Evolutionary conservation across 2,329 filamentous ascomycete species (phyloP).

Genomic region (Fusarium sp.): DNA sequence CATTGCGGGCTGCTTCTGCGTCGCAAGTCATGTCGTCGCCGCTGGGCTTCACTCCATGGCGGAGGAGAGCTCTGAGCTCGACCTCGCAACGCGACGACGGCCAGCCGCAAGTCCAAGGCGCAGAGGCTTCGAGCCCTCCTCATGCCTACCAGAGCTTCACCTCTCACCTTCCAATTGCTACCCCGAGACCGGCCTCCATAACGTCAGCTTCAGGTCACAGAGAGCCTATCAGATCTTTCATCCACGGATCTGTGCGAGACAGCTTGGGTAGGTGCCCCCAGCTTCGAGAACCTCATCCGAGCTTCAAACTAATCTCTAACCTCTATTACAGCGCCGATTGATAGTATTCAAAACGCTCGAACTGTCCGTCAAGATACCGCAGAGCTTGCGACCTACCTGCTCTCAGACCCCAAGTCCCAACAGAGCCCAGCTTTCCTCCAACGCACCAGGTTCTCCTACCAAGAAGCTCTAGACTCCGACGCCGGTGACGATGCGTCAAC

Average conservation of each 20-base stretch:
- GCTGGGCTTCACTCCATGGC: conserved; percentile 65
- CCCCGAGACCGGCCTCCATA: conserved; percentile 59
- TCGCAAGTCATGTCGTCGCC: conserved; percentile 62
- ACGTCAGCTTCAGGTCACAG: conserved; percentile 61
- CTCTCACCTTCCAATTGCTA: conserved; percentile 38
- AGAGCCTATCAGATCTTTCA: conserved; percentile 81
- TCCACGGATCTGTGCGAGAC: conserved; percentile 76
- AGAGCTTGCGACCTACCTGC: conserved; percentile 86
- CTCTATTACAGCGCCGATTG: conserved; percentile 64
- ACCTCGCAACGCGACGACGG: conserved; percentile 51
- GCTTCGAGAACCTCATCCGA: neutral
- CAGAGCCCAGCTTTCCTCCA: conserved; percentile 65
- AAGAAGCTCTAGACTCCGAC: conserved; percentile 48
- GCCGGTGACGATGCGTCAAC: conserved; percentile 38
- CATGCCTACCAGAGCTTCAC: conserved; percentile 33
- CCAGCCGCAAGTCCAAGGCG: conserved; percentile 42
- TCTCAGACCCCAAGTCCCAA: conserved; percentile 73
- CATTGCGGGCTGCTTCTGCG: conserved; percentile 22
- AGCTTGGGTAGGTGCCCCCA: conserved; percentile 65
- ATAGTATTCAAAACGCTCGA: conserved; percentile 81
- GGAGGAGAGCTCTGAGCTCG: conserved; percentile 60
- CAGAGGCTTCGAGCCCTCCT: conserved; percentile 49
- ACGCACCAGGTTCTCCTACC: conserved; percentile 50
- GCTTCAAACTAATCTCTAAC: conserved; percentile 13
- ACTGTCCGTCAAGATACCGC: conserved; percentile 90